phyloP scores from a whole-genome alignment of 2,329 filamentous ascomycete genomes.

The Sporothrix sp. region DNA sequence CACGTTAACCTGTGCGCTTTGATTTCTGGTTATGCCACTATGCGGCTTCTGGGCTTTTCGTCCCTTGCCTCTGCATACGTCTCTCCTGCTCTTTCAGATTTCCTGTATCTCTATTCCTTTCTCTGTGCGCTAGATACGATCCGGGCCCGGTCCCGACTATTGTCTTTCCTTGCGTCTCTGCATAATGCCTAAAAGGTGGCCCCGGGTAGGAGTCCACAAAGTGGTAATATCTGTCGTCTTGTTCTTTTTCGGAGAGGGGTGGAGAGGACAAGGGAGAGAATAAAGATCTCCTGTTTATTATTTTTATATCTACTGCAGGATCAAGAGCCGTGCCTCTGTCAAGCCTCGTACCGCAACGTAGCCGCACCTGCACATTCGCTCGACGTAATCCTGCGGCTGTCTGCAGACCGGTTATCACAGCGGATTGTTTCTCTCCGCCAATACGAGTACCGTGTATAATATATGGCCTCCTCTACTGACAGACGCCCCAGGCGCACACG shows the following conservation, averaged over 20 bases:
- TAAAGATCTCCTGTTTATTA: neutral
- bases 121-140: conserved; percentile 7
- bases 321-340: no score
- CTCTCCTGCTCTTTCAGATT: neutral
- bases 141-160: conserved; percentile 4
- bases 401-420: no score
- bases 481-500: no score
- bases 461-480: no score
- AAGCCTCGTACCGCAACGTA: no score
- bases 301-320: conserved; percentile 2
- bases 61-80: neutral
- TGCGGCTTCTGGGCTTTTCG: neutral
- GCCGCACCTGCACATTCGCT: no score
- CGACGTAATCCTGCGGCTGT: no score
- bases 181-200: conserved; percentile 12
- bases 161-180: conserved; percentile 5
- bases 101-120: neutral
- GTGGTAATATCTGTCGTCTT: conserved; percentile 12
- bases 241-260: neutral
- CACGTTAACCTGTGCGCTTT: conserved; percentile 2
- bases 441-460: no score
- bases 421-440: no score
- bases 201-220: conserved; percentile 14
- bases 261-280: neutral
- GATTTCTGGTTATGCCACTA: neutral